Base-by-base conservation (phyloP, 768 basidiomycete species). In the Hericium rajendrae region DNA sequence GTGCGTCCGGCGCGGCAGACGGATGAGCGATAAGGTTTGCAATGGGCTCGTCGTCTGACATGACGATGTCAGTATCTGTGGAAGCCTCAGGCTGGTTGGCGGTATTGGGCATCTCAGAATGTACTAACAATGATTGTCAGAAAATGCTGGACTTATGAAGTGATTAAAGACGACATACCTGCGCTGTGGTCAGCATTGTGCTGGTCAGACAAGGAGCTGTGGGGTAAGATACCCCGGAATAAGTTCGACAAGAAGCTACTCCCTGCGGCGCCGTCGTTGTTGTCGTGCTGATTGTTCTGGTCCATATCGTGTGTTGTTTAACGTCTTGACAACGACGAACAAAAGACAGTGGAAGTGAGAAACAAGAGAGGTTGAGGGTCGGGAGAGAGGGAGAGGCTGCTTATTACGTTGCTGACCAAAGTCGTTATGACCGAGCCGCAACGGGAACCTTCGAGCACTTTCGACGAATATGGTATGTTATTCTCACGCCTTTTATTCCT, bases 211-310 rank as follows among this genome's bases (percentile, higher is more conserved):
- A 24, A 87, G 70, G 58, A 79, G 79, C 53, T 79, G 76, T 0
- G 81, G 77, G 59, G 87, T 86, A 28, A 79, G 69, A 2, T 85
- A 84, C 85, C 85, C 43, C 43, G 43, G 6, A 46, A 18, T 9
- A 46, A 16, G 43, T 46, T 46, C 8, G n/a, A 20, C 10, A 46
- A 46, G 16, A 46, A 46, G 43, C 43, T 20, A 20, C 43, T 18
- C n/a, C 43, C n/a, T 11, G 43, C n/a, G 10, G 6, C 43, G 6
- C 6, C n/a, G 6, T 46, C 18, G 2, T 20, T 20, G 6, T 46
- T 46, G 16, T 46, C 18, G 43, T 46, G 20, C 18, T 46, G n/a
- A 18, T 46, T 46, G 18, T 46, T 46, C 43, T 15, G 20, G 32
- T 32, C 32, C 32, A 32, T 32, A 32, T 32, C 9, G 32, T 1